Evolutionary conservation across 129 eudicot species (phyloP).

Genomic region (Saposhnikovia divaricata): DNA sequence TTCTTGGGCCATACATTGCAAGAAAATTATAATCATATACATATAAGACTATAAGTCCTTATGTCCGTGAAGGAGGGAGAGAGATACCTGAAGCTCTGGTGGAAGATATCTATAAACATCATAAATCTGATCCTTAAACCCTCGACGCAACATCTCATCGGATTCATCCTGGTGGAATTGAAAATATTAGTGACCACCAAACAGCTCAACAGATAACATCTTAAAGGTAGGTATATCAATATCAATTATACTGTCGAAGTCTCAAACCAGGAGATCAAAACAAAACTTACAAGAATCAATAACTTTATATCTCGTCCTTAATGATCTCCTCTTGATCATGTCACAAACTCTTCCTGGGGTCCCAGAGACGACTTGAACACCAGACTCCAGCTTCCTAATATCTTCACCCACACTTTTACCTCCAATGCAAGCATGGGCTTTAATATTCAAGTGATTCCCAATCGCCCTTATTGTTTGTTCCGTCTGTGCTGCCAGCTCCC

Average conservation of each 20-base stretch:
- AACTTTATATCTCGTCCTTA: slow-evolving; percentile 83
- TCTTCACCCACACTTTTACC: slow-evolving; percentile 98
- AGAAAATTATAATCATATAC: neutral
- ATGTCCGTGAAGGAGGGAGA: neutral
- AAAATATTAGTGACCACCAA: neutral
- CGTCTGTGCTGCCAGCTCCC: slow-evolving; percentile 94
- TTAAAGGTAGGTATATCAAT: neutral
- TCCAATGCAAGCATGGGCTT: slow-evolving; percentile 95
- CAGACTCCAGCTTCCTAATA: slow-evolving; percentile 72
- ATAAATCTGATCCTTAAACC: slow-evolving; percentile 97
- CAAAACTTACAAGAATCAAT: slow-evolving; percentile 61
- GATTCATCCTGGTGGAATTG: slow-evolving; percentile 64
- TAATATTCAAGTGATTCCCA: slow-evolving; percentile 69
- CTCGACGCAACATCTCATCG: slow-evolving; percentile 99
- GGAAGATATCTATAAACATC: slow-evolving; percentile 98
- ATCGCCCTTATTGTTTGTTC: slow-evolving; percentile 70
- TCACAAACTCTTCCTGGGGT: slow-evolving; percentile 97
- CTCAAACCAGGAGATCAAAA: neutral
- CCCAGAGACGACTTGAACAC: slow-evolving; percentile 95
- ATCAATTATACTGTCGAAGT: neutral
- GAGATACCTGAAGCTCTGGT: slow-evolving; percentile 88
- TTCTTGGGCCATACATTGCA: neutral
- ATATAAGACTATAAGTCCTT: neutral
- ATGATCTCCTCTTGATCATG: slow-evolving; percentile 89
- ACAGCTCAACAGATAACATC: neutral